phyloP scores from a whole-genome alignment of 345 rosid species.

The Corchorus olitorius region DNA sequence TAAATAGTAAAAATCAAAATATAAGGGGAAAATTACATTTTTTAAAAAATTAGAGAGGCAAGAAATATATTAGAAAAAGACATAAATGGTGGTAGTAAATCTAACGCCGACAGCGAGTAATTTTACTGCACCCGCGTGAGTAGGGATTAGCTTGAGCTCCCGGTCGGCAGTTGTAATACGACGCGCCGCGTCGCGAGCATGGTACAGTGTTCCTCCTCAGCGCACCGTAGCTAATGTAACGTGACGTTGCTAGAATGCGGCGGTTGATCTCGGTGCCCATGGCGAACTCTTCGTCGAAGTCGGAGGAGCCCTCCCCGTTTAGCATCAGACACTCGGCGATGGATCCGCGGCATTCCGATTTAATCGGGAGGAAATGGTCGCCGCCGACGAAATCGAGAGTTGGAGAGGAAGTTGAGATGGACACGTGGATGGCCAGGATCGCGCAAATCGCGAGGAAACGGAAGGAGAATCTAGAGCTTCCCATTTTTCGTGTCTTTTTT shows the following conservation, averaged over 20 bases:
- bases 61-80: background rate
- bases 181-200: slow-evolving; percentile 87
- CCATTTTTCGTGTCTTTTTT: slow-evolving; percentile 27
- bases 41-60: background rate
- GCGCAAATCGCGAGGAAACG: slow-evolving; percentile 30
- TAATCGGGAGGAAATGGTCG: slow-evolving; percentile 38
- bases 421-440: slow-evolving; percentile 49
- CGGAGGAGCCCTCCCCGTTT: slow-evolving; percentile 36
- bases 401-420: slow-evolving; percentile 29
- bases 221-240: slow-evolving; percentile 92
- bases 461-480: slow-evolving; percentile 22
- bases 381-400: slow-evolving; percentile 37
- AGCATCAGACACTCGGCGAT: slow-evolving; percentile 60
- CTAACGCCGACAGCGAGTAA: slow-evolving; percentile 77
- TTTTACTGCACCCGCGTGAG: slow-evolving; percentile 74
- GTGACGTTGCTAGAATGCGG: slow-evolving; percentile 66
- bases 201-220: slow-evolving; percentile 79
- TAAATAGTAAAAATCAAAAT: background rate
- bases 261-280: slow-evolving; percentile 78
- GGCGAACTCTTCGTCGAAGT: slow-evolving; percentile 48
- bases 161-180: slow-evolving; percentile 80
- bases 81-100: background rate
- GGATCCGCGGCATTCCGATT: slow-evolving; percentile 64
- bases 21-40: background rate
- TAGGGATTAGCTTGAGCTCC: slow-evolving; percentile 88